phyloP scores from a whole-genome alignment of 1,284 basidiomycete genomes.

The Mycena sp. region DNA sequence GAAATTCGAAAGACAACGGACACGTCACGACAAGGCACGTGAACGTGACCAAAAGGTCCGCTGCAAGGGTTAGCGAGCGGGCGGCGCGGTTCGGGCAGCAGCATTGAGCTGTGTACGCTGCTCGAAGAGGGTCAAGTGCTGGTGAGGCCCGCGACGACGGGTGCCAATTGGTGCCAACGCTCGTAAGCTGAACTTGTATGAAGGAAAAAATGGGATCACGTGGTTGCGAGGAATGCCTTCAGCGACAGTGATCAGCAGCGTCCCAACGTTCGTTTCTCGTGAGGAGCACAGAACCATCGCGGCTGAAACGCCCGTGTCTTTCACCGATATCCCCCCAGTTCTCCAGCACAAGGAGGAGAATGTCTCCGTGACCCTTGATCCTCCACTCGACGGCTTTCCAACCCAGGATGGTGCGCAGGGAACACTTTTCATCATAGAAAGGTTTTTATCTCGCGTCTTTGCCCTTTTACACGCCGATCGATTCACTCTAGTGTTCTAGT shows the following conservation, averaged over 20 bases:
- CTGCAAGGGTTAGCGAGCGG: no score
- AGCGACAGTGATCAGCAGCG: constrained; percentile 51
- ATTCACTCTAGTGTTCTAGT: constrained; percentile 67
- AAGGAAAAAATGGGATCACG: no score
- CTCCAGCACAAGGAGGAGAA: constrained; percentile 76
- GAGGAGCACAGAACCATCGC: constrained; percentile 76
- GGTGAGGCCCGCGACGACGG: no score
- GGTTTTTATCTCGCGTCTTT: constrained; percentile 54
- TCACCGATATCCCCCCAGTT: constrained; percentile 83
- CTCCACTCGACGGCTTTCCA: constrained; percentile 66
- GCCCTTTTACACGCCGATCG: constrained; percentile 16
- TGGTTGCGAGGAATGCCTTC: no score
- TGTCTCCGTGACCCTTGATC: constrained; percentile 74
- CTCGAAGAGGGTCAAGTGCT: no score
- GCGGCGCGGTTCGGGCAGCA: no score
- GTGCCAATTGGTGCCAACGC: no score
- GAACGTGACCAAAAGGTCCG: no score
- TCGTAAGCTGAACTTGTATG: no score
- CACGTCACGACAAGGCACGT: no score
- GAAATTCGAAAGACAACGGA: no score
- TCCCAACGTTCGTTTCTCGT: constrained; percentile 69
- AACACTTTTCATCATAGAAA: constrained; percentile 84
- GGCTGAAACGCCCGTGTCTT: constrained; percentile 82
- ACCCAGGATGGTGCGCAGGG: constrained; percentile 63
- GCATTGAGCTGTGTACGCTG: no score